Evolutionary conservation across 306 rosid genomes (phyloP), one percentile per base, ranked within the genome.

Genomic region (Lathyrus aphaca): DNA sequence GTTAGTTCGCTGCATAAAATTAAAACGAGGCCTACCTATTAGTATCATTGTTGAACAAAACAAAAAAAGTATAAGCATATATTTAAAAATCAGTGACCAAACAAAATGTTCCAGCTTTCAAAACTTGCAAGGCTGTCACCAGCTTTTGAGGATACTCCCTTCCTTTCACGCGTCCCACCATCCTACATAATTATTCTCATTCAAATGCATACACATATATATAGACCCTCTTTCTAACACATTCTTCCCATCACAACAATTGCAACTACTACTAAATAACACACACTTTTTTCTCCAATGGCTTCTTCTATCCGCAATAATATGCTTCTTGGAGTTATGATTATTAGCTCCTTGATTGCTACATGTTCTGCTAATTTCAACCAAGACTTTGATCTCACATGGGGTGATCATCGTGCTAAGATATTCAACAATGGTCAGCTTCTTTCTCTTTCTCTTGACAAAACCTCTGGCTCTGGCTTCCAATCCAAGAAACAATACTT

Each of bases 401-500:
- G 96, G 97, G 97, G 96, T 14, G 89, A 61, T 10, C 43, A 81
- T 3, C 84, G 96, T 51, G 90, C 89, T 8, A 87, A 87, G 83
- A 77, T 92, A 68, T 85, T 92, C 74, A 71, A 56, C 4, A 77
- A 79, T 23, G 96, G 97, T 1, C 86, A 77, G 55, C 90, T 89
- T 74, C 86, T 92, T 1, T 89, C 96, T 72, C 76, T 92, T 12
- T 89, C 96, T 0, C 50, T 92, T 3, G 97, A 89, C 73, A 81
- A 46, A 62, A 76, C 77, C 18, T 92, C 97, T 54, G 97, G 97
- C 54, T 92, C 97, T 66, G 96, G 97, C 49, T 92, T 92, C 74
- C 75, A 81, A 55, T 92, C 97, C 80, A 89, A 82, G 76, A 85
- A 69, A 59, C 83, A 77, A 38, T 89, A 86, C 29, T 78, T 86